phyloP scores from a whole-genome alignment of 345 rosid genomes.

The Hevea brasiliensis region DNA sequence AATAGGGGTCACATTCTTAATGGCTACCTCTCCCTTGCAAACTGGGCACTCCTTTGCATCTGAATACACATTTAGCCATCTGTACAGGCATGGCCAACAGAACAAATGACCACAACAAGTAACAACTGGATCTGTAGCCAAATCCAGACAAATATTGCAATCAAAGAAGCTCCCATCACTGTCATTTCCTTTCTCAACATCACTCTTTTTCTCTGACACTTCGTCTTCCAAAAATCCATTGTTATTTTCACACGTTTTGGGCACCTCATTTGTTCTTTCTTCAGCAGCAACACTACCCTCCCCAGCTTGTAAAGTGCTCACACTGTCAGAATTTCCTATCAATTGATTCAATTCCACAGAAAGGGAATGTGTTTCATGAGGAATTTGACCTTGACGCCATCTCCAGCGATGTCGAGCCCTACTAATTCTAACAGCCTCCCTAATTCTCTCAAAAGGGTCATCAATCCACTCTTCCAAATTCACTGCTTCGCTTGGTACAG shows the following conservation, averaged over 20 bases:
- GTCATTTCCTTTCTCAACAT: slow-evolving; percentile 53
- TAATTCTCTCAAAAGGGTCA: slow-evolving; percentile 49
- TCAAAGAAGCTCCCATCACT: slow-evolving; percentile 62
- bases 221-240: slow-evolving; percentile 58
- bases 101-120: slow-evolving; percentile 37
- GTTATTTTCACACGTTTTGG: slow-evolving; percentile 71
- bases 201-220: slow-evolving; percentile 50
- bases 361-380: slow-evolving; percentile 44
- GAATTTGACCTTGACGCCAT: slow-evolving; percentile 52
- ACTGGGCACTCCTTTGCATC: slow-evolving; percentile 94
- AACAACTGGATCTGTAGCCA: slow-evolving; percentile 33
- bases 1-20: slow-evolving; percentile 76
- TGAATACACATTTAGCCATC: slow-evolving; percentile 42
- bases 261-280: slow-evolving; percentile 58
- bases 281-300: slow-evolving; percentile 80
- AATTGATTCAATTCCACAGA: slow-evolving; percentile 62
- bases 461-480: slow-evolving; percentile 65
- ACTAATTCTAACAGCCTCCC: slow-evolving; percentile 57
- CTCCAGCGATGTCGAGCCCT: slow-evolving; percentile 53
- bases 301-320: slow-evolving; percentile 64
- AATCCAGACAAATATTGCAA: slow-evolving; percentile 35
- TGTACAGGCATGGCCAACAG: slow-evolving; percentile 34
- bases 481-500: slow-evolving; percentile 42
- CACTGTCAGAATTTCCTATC: slow-evolving; percentile 48
- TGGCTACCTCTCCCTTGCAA: slow-evolving; percentile 91